phyloP scores from a whole-genome alignment of 148 eudicot genomes.

The Persicaria tinctoria region DNA sequence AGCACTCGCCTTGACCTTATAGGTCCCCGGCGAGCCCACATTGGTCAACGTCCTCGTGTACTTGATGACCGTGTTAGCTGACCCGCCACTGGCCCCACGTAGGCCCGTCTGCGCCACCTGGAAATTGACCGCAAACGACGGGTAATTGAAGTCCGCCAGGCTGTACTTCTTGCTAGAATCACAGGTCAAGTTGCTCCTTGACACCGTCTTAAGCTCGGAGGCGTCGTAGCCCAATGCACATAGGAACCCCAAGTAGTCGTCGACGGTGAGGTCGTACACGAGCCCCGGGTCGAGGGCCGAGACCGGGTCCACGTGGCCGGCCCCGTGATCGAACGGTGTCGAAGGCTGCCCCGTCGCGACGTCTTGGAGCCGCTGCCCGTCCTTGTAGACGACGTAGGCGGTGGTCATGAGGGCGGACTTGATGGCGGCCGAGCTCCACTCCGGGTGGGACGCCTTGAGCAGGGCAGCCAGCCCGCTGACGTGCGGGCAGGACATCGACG shows the following conservation, averaged over 20 bases:
- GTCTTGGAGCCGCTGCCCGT: slow-evolving; percentile 14
- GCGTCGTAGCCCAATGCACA: slow-evolving; percentile 13
- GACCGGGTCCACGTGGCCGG: slow-evolving; percentile 31
- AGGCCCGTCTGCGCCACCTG: not conserved
- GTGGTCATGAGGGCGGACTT: slow-evolving; percentile 49
- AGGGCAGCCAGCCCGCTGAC: slow-evolving; percentile 40
- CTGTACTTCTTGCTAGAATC: slow-evolving; percentile 5
- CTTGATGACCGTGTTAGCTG: not conserved
- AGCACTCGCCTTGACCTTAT: not conserved
- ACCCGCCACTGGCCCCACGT: not conserved
- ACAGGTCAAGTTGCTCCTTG: not conserved
- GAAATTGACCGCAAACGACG: slow-evolving; percentile 15
- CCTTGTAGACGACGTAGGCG: slow-evolving; percentile 25
- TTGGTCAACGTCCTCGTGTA: slow-evolving; percentile 22
- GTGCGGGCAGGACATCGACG: slow-evolving; percentile 53
- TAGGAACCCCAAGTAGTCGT: slow-evolving; percentile 20
- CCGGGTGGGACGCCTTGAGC: slow-evolving; percentile 33
- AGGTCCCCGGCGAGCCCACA: slow-evolving; percentile 10
- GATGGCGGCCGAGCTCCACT: slow-evolving; percentile 40
- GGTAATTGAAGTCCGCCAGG: slow-evolving; percentile 24
- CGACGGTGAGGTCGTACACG: slow-evolving; percentile 16
- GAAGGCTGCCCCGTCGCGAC: not conserved
- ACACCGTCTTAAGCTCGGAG: not conserved
- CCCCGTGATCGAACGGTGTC: slow-evolving; percentile 21
- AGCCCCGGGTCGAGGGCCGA: slow-evolving; percentile 27